phyloP scores from a whole-genome alignment of 768 basidiomycete genomes.

The Rubroboletus pulcherrimus region DNA sequence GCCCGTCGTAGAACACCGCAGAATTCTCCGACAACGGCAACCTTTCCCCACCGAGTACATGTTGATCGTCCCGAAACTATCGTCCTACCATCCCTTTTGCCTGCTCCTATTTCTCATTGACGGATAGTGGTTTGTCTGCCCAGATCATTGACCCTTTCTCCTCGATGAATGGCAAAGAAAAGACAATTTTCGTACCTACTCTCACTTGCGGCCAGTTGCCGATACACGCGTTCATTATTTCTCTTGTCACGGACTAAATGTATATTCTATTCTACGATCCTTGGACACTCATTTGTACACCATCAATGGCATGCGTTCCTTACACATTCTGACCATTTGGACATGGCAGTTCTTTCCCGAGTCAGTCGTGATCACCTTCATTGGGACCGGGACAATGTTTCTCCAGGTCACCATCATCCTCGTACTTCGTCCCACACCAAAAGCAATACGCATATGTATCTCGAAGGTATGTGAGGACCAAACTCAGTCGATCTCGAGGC shows the following conservation, averaged over 20 bases:
- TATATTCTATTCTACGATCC: conserved; percentile 15
- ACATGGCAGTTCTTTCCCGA: not conserved
- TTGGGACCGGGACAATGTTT: conserved; percentile 67
- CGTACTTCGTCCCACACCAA: conserved; percentile 83
- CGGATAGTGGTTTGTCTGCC: not conserved
- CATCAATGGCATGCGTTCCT: conserved; percentile 25
- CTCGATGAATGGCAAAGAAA: not conserved
- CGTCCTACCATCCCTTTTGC: conserved; percentile 58
- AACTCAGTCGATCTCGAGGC: conserved; percentile 66
- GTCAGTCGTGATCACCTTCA: conserved; percentile 78
- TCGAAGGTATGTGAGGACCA: conserved; percentile 72
- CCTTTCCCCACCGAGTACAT: conserved; percentile 44
- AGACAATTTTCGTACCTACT: not conserved
- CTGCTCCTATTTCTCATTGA: conserved; percentile 26
- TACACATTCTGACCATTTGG: not conserved
- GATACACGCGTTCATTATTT: conserved; percentile 16
- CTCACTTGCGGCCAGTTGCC: not conserved
- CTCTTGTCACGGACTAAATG: conserved; percentile 16
- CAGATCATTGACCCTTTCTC: not conserved
- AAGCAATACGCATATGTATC: conserved; percentile 75
- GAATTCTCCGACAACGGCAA: conserved; percentile 64
- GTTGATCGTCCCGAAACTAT: conserved; percentile 31
- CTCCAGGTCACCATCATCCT: conserved; percentile 54
- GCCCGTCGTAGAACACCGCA: conserved; percentile 78
- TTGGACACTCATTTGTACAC: conserved; percentile 31